Percentiles rank a stretch among this genome's conserved stretches.
Conservation (phyloP, 2,329 filamentous ascomycete species). For the Trichoderma endophyticum region DNA sequence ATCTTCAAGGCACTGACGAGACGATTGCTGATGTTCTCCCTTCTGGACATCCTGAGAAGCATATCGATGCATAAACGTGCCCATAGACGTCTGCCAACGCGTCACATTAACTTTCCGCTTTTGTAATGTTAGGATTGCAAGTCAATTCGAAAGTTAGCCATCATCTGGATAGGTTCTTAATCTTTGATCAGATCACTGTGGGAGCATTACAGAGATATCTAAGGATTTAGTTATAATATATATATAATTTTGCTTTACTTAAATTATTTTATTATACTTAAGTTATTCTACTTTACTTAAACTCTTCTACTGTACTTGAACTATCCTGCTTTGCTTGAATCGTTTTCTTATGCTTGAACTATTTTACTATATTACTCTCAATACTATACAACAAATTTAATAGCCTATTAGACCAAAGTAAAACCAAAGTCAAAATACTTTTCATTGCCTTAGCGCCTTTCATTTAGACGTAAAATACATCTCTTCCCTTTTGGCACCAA, state of each 20-base stretch:
- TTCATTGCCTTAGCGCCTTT: not conserved
- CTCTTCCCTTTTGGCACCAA: conserved; percentile 24
- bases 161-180: not conserved
- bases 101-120: not conserved
- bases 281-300: not conserved
- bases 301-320: too few relatives aligned
- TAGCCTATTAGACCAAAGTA: not conserved
- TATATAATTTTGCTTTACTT: not conserved
- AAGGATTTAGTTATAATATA: not conserved
- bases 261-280: not conserved
- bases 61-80: not conserved
- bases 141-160: not conserved
- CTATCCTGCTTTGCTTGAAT: too few relatives aligned
- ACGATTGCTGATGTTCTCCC: conserved; percentile 54
- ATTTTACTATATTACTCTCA: too few relatives aligned
- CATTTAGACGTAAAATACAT: not conserved
- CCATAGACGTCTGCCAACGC: not conserved
- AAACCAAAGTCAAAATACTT: not conserved
- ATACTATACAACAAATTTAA: too few relatives aligned
- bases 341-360: too few relatives aligned
- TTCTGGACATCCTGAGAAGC: conserved; percentile 40
- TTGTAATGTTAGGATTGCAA: not conserved
- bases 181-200: not conserved
- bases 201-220: not conserved
- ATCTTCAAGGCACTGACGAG: conserved; percentile 82